Conservation (phyloP, 176 grass and related monocot genomes). For the Cenchrus fungigraminus region DNA sequence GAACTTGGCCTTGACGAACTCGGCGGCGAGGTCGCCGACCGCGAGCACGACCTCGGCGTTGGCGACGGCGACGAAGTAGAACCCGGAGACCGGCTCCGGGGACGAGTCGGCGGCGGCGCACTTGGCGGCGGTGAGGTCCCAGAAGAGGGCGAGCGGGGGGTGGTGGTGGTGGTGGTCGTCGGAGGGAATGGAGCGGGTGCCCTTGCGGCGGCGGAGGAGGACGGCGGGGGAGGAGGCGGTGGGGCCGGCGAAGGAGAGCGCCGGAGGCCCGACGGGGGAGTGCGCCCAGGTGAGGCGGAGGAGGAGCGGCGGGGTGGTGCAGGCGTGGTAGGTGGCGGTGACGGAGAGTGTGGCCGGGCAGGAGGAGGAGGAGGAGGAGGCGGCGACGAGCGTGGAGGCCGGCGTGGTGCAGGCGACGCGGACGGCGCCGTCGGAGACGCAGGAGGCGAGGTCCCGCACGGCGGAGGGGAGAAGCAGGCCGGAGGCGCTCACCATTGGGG, state of each 20-base stretch:
- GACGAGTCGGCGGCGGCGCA: constrained; percentile 31
- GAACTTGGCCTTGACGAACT: constrained; percentile 62
- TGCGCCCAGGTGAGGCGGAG: constrained; percentile 65
- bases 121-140: constrained; percentile 71
- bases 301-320: constrained; percentile 37
- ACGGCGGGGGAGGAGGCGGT: constrained; percentile 37
- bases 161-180: neutral
- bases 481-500: constrained; percentile 58
- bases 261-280: constrained; percentile 34
- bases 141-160: constrained; percentile 59
- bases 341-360: constrained; percentile 51
- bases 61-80: constrained; percentile 72
- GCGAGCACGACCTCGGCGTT: constrained; percentile 65
- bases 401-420: constrained; percentile 57
- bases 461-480: constrained; percentile 65
- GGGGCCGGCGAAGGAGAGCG: constrained; percentile 45
- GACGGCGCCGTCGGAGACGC: constrained; percentile 79
- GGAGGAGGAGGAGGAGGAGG: neutral
- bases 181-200: constrained; percentile 35
- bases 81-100: constrained; percentile 65
- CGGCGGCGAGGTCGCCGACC: constrained; percentile 69
- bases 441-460: constrained; percentile 78
- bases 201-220: constrained; percentile 61
- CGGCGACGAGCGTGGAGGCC: constrained; percentile 39
- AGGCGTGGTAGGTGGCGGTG: constrained; percentile 31